Evolutionary conservation across 345 rosid species (phyloP).

Genomic region (Barbarea vulgaris): DNA sequence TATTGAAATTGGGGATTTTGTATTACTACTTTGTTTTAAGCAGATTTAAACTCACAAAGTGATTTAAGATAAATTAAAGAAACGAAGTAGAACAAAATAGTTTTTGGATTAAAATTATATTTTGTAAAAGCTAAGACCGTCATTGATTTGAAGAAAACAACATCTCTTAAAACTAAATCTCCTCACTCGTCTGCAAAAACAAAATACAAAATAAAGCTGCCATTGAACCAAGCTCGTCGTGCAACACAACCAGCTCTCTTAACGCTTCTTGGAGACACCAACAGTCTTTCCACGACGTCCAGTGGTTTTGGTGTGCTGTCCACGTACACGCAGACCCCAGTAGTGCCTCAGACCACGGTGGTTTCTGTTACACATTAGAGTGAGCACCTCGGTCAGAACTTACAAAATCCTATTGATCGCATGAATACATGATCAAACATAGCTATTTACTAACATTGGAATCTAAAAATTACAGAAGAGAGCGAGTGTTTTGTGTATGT

Average conservation of each 20-base stretch:
- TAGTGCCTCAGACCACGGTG: conserved; percentile 86
- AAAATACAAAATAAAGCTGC: background rate
- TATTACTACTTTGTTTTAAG: no score
- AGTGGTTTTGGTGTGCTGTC: conserved; percentile 86
- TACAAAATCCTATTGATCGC: background rate
- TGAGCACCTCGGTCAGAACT: background rate
- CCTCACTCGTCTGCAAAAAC: conserved; percentile 10
- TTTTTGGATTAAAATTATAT: background rate
- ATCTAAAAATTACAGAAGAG: background rate
- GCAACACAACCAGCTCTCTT: conserved; percentile 1
- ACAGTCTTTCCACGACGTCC: conserved; percentile 89
- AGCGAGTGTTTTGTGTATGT: no score
- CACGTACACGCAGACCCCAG: conserved; percentile 88
- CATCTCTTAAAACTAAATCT: conserved; percentile 16
- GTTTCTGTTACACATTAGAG: conserved; percentile 46
- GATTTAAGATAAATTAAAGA: no score
- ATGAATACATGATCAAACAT: background rate
- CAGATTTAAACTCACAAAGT: no score
- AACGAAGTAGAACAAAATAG: background rate
- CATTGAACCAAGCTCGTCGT: background rate
- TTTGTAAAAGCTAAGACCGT: conserved; percentile 4
- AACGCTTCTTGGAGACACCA: conserved; percentile 82
- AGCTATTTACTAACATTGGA: background rate
- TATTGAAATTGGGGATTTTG: no score
- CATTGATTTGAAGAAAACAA: conserved; percentile 16